Base-by-base conservation (phyloP, 495 filamentous ascomycete genomes). In the Aspergillus carlsbadensis region DNA sequence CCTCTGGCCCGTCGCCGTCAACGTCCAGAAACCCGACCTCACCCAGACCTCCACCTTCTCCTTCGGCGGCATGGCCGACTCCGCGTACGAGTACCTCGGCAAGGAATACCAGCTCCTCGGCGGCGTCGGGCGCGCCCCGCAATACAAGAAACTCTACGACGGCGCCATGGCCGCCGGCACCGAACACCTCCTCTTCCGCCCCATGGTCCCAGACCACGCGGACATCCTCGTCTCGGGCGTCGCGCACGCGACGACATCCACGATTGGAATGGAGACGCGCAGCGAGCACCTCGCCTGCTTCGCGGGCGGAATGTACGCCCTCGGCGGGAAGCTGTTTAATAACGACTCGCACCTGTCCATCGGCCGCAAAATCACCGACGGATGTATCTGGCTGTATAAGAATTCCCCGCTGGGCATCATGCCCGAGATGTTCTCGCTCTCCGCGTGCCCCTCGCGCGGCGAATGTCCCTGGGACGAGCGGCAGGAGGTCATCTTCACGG, bases 251-350 rank as follows among this genome's bases (percentile, higher is more conserved):
- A 29, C 50, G 6, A 51, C 52, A 7, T 41, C 59, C 15, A 59
- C 60, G 29, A 54, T 53, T 3, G 60, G 65, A 18, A 17, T 41
- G 15, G 56, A 58, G 11, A 51, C 66, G 17, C 50, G 59, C 13
- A 52, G 73, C 15, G 71, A 79, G 42, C 88, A 92, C 73, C 76
- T 90, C 26, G 85, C 86, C 17, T 96, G 91, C 65, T 95, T 94
- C 63, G 77, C 85, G n/a, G 91, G 91, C 6, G 91, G 90, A 39
- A 92, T 94, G 88, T 85, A 92, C 52, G 91, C 81, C 2, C 77
- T 96, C 60, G 89, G 84, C 14, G 86, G 86, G 18, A 86, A 86
- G 59, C 78, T 91, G 33, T 92, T 92, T 58, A 74, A 79, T 8
- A 77, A 79, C 13, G 76, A 81, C 3, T 78, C 76, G 33, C 88